A percentile compares a stretch with the other conserved stretches of the same genome.
Evolutionary conservation across 2,329 filamentous ascomycete species (phyloP).

Genomic region (Pseudocercospora vitis): DNA sequence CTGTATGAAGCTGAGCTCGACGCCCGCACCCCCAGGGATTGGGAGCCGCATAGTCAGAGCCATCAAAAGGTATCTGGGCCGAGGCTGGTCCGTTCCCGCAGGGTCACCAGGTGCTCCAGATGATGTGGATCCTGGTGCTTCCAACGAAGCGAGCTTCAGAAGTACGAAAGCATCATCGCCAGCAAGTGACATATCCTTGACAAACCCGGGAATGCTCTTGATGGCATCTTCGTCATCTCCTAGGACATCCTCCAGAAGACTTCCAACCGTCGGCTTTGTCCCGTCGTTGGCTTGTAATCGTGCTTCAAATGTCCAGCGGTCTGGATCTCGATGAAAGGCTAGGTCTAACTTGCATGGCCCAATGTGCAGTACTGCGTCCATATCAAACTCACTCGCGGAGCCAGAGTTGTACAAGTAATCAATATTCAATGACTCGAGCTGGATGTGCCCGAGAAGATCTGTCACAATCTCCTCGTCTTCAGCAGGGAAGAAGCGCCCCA

Average conservation of each 20-base stretch:
- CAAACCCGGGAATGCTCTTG: background rate
- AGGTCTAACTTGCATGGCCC: constrained; percentile 7
- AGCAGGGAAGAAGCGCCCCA: constrained; percentile 4
- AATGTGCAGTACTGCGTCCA: background rate
- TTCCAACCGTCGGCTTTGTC: background rate
- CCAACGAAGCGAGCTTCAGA: background rate
- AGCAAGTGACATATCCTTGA: background rate
- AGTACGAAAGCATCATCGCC: background rate
- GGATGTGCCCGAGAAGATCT: constrained; percentile 7
- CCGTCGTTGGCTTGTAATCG: background rate
- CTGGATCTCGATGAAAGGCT: background rate
- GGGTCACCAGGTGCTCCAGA: background rate
- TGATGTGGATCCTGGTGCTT: background rate
- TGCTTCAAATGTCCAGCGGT: background rate
- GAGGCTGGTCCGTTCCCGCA: background rate
- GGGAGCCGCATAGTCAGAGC: constrained; percentile 9
- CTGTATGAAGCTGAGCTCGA: constrained; percentile 10
- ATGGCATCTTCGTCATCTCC: constrained; percentile 5
- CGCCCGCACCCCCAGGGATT: constrained; percentile 4
- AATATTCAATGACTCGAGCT: background rate
- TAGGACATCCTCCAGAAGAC: background rate
- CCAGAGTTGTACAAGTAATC: constrained; percentile 10
- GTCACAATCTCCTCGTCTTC: constrained; percentile 3
- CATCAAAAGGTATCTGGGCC: constrained; percentile 2
- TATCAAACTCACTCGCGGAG: background rate